phyloP scores from a whole-genome alignment of 208 protist genomes.

The Leishmania braziliensis region DNA sequence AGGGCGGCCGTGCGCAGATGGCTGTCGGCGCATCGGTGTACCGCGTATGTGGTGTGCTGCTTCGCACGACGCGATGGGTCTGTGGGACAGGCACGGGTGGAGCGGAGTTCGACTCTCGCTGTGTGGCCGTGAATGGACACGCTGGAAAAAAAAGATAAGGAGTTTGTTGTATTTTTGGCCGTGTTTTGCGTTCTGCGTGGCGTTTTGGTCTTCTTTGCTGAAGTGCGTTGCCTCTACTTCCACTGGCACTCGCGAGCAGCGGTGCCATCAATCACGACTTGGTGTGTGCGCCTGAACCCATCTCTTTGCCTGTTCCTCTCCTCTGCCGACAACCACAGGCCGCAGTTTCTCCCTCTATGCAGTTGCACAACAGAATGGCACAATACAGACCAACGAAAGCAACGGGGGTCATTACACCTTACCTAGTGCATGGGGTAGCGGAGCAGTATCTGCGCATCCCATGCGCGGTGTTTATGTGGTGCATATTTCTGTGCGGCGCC shows the following conservation, averaged over 20 bases:
- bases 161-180: no score
- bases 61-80: no score
- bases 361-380: neutral
- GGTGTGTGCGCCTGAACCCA: neutral
- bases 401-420: conserved; percentile 15
- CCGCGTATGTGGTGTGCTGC: no score
- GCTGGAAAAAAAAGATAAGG: neutral
- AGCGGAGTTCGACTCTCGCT: neutral
- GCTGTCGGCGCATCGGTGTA: no score
- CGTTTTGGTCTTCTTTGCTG: neutral
- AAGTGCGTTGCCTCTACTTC: neutral
- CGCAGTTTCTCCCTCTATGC: neutral
- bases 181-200: neutral
- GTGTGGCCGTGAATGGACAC: neutral
- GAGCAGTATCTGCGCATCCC: conserved; percentile 32
- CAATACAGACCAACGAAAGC: neutral
- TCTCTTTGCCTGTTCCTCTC: neutral
- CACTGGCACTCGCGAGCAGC: neutral
- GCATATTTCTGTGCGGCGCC: conserved; percentile 13
- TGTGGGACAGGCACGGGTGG: neutral
- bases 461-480: conserved; percentile 22
- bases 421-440: conserved; percentile 11
- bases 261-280: neutral
- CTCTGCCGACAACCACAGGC: neutral
- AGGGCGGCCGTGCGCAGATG: no score